phyloP scores from a whole-genome alignment of 805 yeast species.

The Candida ulmi region DNA sequence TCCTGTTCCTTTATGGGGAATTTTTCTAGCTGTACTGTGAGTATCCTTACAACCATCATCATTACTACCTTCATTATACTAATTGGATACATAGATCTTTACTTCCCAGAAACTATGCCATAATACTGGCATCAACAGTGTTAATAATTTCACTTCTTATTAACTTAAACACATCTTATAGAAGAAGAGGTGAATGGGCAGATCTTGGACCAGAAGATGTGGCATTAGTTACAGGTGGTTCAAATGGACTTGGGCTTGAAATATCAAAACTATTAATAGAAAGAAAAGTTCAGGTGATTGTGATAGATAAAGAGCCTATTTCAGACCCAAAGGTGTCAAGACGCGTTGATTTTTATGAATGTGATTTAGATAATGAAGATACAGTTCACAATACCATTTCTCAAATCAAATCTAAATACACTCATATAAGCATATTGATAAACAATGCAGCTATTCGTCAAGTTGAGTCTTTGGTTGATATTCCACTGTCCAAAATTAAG shows the following conservation, averaged over 20 bases:
- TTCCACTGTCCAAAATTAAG: constrained; percentile 48
- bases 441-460: constrained; percentile 80
- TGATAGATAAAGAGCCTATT: constrained; percentile 24
- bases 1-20: neutral
- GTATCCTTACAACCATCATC: neutral
- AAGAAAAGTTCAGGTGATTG: constrained; percentile 17
- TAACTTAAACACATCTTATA: constrained; percentile 8
- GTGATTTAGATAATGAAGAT: constrained; percentile 58
- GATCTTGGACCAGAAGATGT: constrained; percentile 9
- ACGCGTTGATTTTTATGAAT: constrained; percentile 41
- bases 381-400: constrained; percentile 36
- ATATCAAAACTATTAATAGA: constrained; percentile 16
- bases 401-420: constrained; percentile 37
- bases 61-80: constrained; percentile 2
- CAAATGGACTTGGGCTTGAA: constrained; percentile 30
- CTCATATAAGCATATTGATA: constrained; percentile 57
- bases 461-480: constrained; percentile 43
- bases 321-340: constrained; percentile 3
- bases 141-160: neutral
- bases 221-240: constrained; percentile 33
- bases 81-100: constrained; percentile 1
- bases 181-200: constrained; percentile 18
- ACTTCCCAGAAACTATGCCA: constrained; percentile 4
- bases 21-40: constrained; percentile 4
- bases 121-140: neutral